Percentiles rank a stretch among this genome's conserved stretches.
Conservation (phyloP, 2,329 filamentous ascomycete genomes). For the Claviceps fusiformis region DNA sequence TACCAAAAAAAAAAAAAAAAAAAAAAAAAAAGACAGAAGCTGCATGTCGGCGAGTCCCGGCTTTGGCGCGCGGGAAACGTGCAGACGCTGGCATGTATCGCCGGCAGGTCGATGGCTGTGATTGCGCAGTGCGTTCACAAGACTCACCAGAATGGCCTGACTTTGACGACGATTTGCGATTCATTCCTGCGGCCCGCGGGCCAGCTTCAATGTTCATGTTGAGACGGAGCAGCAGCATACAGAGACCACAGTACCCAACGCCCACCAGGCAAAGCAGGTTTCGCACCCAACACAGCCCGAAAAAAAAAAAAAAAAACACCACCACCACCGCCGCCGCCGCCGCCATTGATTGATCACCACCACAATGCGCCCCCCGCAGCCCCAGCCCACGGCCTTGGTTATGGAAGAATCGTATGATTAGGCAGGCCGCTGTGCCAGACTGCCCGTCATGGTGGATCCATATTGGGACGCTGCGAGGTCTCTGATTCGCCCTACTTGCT, state of each 20-base stretch:
- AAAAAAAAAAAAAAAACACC: slow-evolving; percentile 3
- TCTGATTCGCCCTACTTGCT: background rate
- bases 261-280: background rate
- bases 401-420: slow-evolving; percentile 7
- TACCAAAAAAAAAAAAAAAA: background rate
- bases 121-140: background rate
- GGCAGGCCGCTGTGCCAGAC: slow-evolving; percentile 3
- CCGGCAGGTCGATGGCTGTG: background rate
- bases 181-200: slow-evolving; percentile 1
- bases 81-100: background rate
- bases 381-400: slow-evolving; percentile 6
- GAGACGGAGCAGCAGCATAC: background rate
- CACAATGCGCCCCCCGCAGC: background rate
- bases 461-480: background rate
- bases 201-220: background rate
- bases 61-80: background rate
- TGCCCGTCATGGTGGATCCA: slow-evolving; percentile 1
- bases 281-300: background rate
- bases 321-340: too few species aligned
- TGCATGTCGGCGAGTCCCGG: slow-evolving; percentile 6
- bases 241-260: background rate
- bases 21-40: background rate
- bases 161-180: slow-evolving; percentile 4
- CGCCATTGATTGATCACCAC: too few species aligned
- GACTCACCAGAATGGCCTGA: slow-evolving; percentile 9